These are phyloP conservation scores for Helotiales sp. DNA, from an alignment of 2,329 filamentous ascomycete genomes.

Conservation along the genomic window DNA sequence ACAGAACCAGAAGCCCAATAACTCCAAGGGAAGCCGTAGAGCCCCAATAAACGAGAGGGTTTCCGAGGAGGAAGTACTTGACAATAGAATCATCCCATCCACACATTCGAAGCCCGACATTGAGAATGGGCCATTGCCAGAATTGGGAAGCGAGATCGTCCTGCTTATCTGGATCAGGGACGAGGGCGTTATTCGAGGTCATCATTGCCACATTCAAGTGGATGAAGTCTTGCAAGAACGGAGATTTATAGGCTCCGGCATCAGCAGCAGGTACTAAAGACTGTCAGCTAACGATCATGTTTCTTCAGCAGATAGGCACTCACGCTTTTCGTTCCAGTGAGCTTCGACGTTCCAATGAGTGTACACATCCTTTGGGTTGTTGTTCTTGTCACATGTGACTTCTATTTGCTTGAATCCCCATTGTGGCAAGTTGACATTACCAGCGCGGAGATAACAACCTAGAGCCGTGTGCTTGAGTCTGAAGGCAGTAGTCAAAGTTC, in stretches of 20 bases:
- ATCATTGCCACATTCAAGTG: conserved; percentile 99
- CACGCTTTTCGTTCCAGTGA: conserved; percentile 90
- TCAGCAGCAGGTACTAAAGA: conserved; percentile 77
- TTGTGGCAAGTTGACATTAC: conserved; percentile 93
- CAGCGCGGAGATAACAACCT: conserved; percentile 91
- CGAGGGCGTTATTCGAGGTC: conserved; percentile 98
- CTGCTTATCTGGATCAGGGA: conserved; percentile 98
- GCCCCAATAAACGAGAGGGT: conserved; percentile 95
- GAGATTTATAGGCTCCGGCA: conserved; percentile 90
- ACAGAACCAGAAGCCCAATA: conserved; percentile 71
- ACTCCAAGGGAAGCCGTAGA: conserved; percentile 77
- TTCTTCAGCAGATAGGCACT: conserved; percentile 40
- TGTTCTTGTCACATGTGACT: conserved; percentile 89
- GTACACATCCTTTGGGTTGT: conserved; percentile 89
- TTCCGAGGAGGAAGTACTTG: conserved; percentile 98
- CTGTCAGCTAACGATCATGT: conserved; percentile 35
- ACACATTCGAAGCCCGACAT: conserved; percentile 97
- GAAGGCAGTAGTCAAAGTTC: conserved; percentile 92
- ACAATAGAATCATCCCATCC: conserved; percentile 94
- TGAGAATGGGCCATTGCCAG: conserved; percentile 97
- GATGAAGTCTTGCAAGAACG: conserved; percentile 96
- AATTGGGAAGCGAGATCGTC: conserved; percentile 94
- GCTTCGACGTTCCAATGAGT: conserved; percentile 99
- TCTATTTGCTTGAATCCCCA: conserved; percentile 99
- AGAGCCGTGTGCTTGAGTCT: conserved; percentile 79